Evolutionary conservation across 805 yeast species (phyloP), one percentile per base, ranked within the genome.

Genomic region (Hyphopichia homilentoma): DNA sequence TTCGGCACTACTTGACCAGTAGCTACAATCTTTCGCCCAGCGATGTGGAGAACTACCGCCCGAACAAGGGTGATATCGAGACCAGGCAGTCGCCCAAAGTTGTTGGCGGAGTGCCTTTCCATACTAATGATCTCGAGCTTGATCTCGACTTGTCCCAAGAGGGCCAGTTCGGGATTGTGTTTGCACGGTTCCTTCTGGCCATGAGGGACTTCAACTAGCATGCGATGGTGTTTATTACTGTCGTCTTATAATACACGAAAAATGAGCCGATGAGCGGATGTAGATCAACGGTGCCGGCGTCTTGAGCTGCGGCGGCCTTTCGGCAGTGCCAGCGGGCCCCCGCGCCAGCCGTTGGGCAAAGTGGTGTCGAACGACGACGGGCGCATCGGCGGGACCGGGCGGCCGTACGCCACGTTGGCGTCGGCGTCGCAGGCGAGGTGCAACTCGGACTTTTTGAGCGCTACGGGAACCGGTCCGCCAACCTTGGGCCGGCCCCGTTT

Each of bases 61-160:
- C 61, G 1, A 46, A 50, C 9, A 55, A 49, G 27, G 50, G 45
- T 1, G 64, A 64, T 20, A 39, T 49, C 21, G 71, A 66, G 17
- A 41, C 61, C 32, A 53, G 61, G 25, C 59, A 46, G 21, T 41
- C 47, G 6, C 59, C 66, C 1, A 55, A 53, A 27, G 21, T 46
- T 9, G 30, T 29, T 7, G 29, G 25, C 12, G 30, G 36, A 15
- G 17, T 38, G 1, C 33, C 36, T 5, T 40, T 41, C 16, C 16
- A 25, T 12, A 32, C 35, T 15, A 41, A 30, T 5, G 21, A 21
- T 15, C 17, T 29, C 12, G 43, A 33, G 3, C 15, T 40, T 22
- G 32, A 32, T 15, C 20, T 32, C 12, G 27, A 32, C 14, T 19
- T 29, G 7, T 16, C 30, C 9, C 21, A 30, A 13, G 29, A 30